A percentile compares a stretch with the other conserved stretches of the same genome.
phyloP scores from a whole-genome alignment of 208 protist species.

The Leishmania turanica region DNA sequence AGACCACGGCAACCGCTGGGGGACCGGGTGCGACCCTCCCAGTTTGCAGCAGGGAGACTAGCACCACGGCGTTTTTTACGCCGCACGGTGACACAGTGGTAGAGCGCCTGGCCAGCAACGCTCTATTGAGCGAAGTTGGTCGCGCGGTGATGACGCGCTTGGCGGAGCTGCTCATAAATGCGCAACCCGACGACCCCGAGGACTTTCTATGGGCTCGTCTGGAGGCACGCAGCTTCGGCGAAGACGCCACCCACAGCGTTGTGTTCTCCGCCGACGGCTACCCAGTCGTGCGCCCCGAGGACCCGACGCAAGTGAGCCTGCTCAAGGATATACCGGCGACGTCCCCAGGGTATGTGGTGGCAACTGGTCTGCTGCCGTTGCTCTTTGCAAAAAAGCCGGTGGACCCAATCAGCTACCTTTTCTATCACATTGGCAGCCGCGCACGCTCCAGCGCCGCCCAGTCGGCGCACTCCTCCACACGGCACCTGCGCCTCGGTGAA shows the following conservation, averaged over 20 bases:
- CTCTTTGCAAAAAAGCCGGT: slow-evolving; percentile 69
- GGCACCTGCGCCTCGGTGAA: slow-evolving; percentile 22
- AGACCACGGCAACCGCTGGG: not conserved
- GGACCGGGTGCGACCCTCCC: not conserved
- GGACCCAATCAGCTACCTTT: slow-evolving; percentile 70
- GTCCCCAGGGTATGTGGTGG: slow-evolving; percentile 52
- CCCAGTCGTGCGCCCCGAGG: slow-evolving; percentile 34
- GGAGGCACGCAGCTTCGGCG: slow-evolving; percentile 47
- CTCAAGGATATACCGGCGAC: slow-evolving; percentile 50
- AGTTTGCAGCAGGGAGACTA: slow-evolving; percentile 2
- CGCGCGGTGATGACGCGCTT: slow-evolving; percentile 31
- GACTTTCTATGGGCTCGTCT: slow-evolving; percentile 62
- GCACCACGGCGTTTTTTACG: not conserved
- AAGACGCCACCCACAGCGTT: slow-evolving; percentile 39
- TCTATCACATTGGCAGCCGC: slow-evolving; percentile 50
- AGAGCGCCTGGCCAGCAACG: slow-evolving; percentile 52
- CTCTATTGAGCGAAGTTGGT: slow-evolving; percentile 29
- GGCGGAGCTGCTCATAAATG: slow-evolving; percentile 47
- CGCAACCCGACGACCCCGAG: slow-evolving; percentile 59
- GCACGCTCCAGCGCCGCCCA: slow-evolving; percentile 32
- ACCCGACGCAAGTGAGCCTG: slow-evolving; percentile 48
- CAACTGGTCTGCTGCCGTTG: slow-evolving; percentile 38
- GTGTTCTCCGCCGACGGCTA: slow-evolving; percentile 26
- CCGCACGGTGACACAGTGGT: slow-evolving; percentile 41
- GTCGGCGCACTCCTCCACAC: slow-evolving; percentile 48